Conservation (phyloP, 768 basidiomycete species). For the Termitomyces sp. region DNA sequence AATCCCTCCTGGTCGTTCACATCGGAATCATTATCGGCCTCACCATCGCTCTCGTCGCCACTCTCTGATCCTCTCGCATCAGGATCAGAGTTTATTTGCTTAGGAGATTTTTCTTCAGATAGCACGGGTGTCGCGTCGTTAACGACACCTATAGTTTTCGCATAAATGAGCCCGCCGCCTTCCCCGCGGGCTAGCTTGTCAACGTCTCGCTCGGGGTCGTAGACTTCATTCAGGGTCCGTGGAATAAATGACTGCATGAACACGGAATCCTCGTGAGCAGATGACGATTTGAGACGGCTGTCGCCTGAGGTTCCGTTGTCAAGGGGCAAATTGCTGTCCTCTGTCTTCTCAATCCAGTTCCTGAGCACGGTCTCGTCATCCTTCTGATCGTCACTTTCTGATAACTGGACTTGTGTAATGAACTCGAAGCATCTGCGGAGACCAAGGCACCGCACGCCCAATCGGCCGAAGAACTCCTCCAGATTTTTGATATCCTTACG, state of each 20-base stretch:
- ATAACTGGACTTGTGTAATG: slow-evolving; percentile 59
- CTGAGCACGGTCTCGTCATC: slow-evolving; percentile 34
- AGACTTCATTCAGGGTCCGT: slow-evolving; percentile 86
- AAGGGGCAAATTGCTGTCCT: background rate
- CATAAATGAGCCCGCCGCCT: slow-evolving; percentile 78
- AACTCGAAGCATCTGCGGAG: slow-evolving; percentile 87
- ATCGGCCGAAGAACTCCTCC: slow-evolving; percentile 85
- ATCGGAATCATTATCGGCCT: slow-evolving; percentile 34
- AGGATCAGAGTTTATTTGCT: slow-evolving; percentile 8
- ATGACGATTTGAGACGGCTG: slow-evolving; percentile 8
- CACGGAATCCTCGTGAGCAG: slow-evolving; percentile 79
- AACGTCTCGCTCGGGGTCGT: slow-evolving; percentile 92
- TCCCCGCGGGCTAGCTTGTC: slow-evolving; percentile 71
- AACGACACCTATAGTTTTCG: slow-evolving; percentile 74
- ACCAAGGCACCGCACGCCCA: slow-evolving; percentile 76
- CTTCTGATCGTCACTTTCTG: slow-evolving; percentile 20
- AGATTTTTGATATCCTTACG: slow-evolving; percentile 89
- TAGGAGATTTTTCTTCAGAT: slow-evolving; percentile 3
- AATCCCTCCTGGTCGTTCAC: slow-evolving; percentile 38
- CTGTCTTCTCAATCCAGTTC: slow-evolving; percentile 47
- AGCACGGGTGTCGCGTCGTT: slow-evolving; percentile 7
- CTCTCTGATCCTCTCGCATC: slow-evolving; percentile 24
- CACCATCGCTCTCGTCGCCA: slow-evolving; percentile 26
- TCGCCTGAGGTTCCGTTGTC: slow-evolving; percentile 1
- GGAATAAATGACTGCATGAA: slow-evolving; percentile 94